phyloP scores from a whole-genome alignment of 176 grass and related monocot genomes.

The Musa itinerans region DNA sequence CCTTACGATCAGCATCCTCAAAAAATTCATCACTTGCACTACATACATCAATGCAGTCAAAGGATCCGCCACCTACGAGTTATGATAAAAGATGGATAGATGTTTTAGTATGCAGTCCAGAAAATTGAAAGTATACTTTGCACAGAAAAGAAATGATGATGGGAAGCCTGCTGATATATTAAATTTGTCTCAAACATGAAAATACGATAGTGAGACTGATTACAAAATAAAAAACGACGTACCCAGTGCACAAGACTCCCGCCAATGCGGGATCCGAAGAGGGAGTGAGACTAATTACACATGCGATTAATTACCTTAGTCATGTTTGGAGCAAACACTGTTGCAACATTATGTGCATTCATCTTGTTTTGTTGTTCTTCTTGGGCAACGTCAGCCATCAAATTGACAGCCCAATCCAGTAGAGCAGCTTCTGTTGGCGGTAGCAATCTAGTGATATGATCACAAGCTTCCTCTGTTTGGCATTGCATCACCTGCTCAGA shows the following conservation, averaged over 20 bases:
- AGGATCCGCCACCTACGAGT: slow-evolving; percentile 69
- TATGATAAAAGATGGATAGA: neutral
- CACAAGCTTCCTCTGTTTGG: slow-evolving; percentile 65
- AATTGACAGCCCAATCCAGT: slow-evolving; percentile 73
- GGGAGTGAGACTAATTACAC: no score
- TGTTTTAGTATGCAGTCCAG: neutral
- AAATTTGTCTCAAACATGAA: no score
- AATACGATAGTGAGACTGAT: no score
- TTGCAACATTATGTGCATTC: slow-evolving; percentile 72
- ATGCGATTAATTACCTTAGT: slow-evolving; percentile 43
- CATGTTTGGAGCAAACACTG: slow-evolving; percentile 88
- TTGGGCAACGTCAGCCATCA: slow-evolving; percentile 84
- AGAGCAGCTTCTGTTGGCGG: slow-evolving; percentile 49
- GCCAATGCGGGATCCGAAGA: no score
- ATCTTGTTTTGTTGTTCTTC: slow-evolving; percentile 73
- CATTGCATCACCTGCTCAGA: slow-evolving; percentile 75
- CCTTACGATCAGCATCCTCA: slow-evolving; percentile 72
- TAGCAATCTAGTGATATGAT: slow-evolving; percentile 34
- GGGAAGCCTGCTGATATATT: neutral
- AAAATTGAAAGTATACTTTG: no score
- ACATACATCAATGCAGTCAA: slow-evolving; percentile 85
- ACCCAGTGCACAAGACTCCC: no score
- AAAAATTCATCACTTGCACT: slow-evolving; percentile 93
- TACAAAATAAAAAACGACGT: no score
- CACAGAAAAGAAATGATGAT: neutral